Conservation (phyloP, 2,329 filamentous ascomycete genomes). For the Aspergillus fumigatus region DNA sequence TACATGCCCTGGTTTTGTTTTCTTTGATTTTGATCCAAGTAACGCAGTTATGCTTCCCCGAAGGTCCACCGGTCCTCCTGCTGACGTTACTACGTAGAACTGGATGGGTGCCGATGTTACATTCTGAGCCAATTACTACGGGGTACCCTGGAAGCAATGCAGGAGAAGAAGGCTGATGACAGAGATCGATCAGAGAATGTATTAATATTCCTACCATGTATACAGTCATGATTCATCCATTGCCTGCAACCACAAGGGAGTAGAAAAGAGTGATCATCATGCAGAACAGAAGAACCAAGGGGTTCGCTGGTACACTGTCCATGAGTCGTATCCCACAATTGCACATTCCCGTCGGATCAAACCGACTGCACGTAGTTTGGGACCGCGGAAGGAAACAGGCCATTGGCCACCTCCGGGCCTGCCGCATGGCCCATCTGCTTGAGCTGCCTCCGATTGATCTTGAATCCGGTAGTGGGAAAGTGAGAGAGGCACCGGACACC, state of each 20-base stretch:
- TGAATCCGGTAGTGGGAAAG: slow-evolving; percentile 12
- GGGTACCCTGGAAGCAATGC: neutral
- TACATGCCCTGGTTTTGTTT: no score
- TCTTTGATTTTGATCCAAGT: no score
- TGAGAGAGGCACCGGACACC: slow-evolving; percentile 10
- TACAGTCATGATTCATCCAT: neutral
- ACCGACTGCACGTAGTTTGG: neutral
- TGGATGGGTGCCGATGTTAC: no score
- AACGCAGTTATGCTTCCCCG: no score
- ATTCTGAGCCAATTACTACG: neutral
- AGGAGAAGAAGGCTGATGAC: neutral
- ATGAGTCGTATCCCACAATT: neutral
- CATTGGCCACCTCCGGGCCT: neutral
- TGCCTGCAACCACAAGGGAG: neutral
- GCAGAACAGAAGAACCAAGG: neutral
- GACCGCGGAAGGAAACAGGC: neutral
- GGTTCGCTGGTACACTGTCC: neutral
- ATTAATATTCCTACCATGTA: neutral
- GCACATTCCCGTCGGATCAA: neutral
- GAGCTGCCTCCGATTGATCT: slow-evolving; percentile 5
- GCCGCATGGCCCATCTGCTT: neutral
- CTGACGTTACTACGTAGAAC: no score
- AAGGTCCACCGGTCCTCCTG: no score
- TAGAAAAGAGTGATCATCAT: neutral
- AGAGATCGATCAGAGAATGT: neutral